Evolutionary conservation across 176 grass and related monocot genomes (phyloP).

Genomic region (Phyllostachys edulis): DNA sequence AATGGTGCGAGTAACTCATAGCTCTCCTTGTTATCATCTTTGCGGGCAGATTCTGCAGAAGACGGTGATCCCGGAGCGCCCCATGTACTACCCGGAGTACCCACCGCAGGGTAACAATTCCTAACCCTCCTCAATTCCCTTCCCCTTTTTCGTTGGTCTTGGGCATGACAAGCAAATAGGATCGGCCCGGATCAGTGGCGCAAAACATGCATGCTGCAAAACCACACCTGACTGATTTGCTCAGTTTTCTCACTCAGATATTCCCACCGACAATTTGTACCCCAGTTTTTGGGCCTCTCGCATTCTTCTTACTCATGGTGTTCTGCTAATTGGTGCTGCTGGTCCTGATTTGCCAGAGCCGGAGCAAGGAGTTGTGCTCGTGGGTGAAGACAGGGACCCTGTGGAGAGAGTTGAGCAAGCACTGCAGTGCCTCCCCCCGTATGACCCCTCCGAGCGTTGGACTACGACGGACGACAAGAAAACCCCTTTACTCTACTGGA

Average conservation of each 20-base stretch:
- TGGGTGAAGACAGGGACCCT: constrained; percentile 65
- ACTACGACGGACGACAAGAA: constrained; percentile 13
- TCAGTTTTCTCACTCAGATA: not conserved
- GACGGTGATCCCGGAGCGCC: constrained; percentile 79
- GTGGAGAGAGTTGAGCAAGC: constrained; percentile 61
- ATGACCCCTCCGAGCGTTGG: constrained; percentile 44
- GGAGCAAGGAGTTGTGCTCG: constrained; percentile 51
- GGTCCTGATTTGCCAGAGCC: constrained; percentile 50
- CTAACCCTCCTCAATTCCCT: not conserved
- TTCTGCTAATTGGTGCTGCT: too few relatives aligned
- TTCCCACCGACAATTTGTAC: not conserved
- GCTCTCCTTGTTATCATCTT: not conserved
- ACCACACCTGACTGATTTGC: not conserved
- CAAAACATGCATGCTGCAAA: not conserved
- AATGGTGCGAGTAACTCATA: too few relatives aligned
- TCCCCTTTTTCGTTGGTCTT: not conserved
- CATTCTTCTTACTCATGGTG: not conserved
- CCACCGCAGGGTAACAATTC: constrained; percentile 59
- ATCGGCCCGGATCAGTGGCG: not conserved
- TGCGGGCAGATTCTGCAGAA: constrained; percentile 59
- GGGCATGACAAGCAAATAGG: not conserved
- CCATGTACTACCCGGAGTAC: constrained; percentile 88
- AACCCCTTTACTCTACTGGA: constrained; percentile 83
- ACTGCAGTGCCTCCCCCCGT: constrained; percentile 35
- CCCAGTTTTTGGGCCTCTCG: not conserved